Evolutionary conservation across 257 asterid species (phyloP), one percentile per base, ranked within the genome.

Genomic region (Nemophila menziesii): DNA sequence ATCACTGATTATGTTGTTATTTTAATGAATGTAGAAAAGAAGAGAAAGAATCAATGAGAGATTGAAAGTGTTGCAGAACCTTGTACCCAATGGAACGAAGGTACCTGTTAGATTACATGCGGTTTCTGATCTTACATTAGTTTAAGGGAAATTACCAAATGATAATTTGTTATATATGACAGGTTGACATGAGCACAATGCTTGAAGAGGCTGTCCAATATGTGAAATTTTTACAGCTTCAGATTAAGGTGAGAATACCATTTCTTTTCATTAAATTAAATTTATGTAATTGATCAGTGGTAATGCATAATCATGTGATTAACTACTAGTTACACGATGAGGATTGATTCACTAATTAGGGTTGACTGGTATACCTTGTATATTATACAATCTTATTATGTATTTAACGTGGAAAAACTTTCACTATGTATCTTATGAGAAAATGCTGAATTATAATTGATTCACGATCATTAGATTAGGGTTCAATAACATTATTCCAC

Each of bases 161-260:
- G n/a, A n/a, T 18, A 37, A 37, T 5, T 39, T 9, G 10, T 29
- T 29, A 15, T 1, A 7, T 13, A 29, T 29, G 12, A 24, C 61
- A 74, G 81, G 92, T 82, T 59, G 92, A 82, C 57, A 82, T 82
- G 55, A 82, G 94, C 63, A 79, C 94, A 44, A 82, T 82, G 94
- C 82, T 82, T 2, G 92, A 82, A 69, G 92, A 79, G 70, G 94
- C 94, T 0, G 94, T 75, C 38, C 66, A 74, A 14, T 82, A 82
- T 48, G 94, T 82, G 1, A 82, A 79, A 49, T 82, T 76, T 52
- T 60, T 82, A 44, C 94, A 82, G 71, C 79, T 79, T 53, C 94
- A 82, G 41, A 82, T 82, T 57, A 82, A 76, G 85, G 94, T 79
- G 68, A 5, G 20, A 11, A 16, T 0, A 34, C 13, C 8, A 5